phyloP scores from a whole-genome alignment of 2,329 filamentous ascomycete species.

The Sporothrix protearum region DNA sequence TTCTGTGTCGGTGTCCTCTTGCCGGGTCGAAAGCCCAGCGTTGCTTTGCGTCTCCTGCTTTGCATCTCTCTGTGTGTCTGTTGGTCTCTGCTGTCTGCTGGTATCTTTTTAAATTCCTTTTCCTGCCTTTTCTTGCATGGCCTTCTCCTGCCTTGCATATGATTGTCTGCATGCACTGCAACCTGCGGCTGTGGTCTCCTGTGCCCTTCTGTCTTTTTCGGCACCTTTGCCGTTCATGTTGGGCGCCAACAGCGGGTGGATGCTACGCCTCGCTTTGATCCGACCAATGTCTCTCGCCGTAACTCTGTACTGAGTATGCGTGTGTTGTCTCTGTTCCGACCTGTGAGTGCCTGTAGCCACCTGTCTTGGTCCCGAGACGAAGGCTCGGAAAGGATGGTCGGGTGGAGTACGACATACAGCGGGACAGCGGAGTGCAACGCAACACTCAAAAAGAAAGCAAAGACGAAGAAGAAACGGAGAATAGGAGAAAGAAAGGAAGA shows the following conservation, averaged over 20 bases:
- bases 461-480: not conserved
- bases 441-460: not conserved
- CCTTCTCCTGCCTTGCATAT: not conserved
- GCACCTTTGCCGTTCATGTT: not conserved
- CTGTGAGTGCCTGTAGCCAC: too few relatives aligned
- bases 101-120: too few relatives aligned
- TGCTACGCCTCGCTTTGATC: not conserved
- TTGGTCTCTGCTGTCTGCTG: not conserved
- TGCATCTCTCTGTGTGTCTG: not conserved
- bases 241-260: not conserved
- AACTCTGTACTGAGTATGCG: not conserved
- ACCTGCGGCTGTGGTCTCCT: not conserved
- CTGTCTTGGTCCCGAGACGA: not conserved
- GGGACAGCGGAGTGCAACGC: not conserved
- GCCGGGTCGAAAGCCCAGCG: not conserved
- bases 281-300: not conserved
- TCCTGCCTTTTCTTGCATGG: not conserved
- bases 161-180: not conserved
- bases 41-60: not conserved
- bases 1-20: not conserved
- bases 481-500: not conserved
- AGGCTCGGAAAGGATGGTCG: not conserved
- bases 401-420: not conserved
- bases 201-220: not conserved
- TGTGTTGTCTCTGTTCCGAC: not conserved